A percentile compares a stretch with the other conserved stretches of the same genome.
These are phyloP conservation scores for Pistacia vera DNA, from an alignment of 345 rosid species.

Conservation along the genomic window DNA sequence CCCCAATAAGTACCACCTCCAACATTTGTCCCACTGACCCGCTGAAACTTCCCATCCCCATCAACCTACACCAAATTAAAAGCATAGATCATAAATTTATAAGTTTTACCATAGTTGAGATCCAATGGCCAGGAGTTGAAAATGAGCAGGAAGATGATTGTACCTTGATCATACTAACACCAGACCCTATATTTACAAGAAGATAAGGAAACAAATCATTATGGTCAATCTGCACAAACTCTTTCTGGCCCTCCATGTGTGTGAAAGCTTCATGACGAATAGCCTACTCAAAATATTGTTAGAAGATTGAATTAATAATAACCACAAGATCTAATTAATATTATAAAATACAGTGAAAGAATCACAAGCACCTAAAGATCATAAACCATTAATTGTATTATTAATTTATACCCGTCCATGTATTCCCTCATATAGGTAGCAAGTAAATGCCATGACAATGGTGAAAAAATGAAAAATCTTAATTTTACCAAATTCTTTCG, in stretches of 20 bases:
- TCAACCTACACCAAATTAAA: conserved; percentile 62
- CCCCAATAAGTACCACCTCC: conserved; percentile 99
- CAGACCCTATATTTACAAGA: conserved; percentile 97
- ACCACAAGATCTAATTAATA: conserved; percentile 8
- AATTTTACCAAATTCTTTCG: neutral
- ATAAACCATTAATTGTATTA: neutral
- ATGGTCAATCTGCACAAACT: conserved; percentile 90
- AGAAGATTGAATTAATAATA: neutral
- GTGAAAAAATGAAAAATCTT: neutral
- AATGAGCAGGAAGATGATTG: conserved; percentile 12
- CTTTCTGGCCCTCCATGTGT: conserved; percentile 91
- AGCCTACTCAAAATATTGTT: conserved; percentile 56
- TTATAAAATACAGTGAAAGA: neutral
- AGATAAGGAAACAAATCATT: conserved; percentile 97
- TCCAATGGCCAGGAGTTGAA: conserved; percentile 9
- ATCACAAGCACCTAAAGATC: neutral
- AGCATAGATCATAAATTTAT: conserved; percentile 1
- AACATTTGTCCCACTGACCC: conserved; percentile 97
- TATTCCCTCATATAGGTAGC: neutral
- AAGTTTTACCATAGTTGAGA: conserved; percentile 9
- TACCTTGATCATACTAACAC: conserved; percentile 99
- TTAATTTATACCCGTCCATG: neutral
- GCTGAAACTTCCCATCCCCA: conserved; percentile 95
- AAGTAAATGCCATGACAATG: neutral
- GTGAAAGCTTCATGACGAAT: conserved; percentile 99